Percentiles rank a stretch among this genome's conserved stretches.
Evolutionary conservation across 495 filamentous ascomycete genomes (phyloP).

Genomic region (Choiromyces venosus): DNA sequence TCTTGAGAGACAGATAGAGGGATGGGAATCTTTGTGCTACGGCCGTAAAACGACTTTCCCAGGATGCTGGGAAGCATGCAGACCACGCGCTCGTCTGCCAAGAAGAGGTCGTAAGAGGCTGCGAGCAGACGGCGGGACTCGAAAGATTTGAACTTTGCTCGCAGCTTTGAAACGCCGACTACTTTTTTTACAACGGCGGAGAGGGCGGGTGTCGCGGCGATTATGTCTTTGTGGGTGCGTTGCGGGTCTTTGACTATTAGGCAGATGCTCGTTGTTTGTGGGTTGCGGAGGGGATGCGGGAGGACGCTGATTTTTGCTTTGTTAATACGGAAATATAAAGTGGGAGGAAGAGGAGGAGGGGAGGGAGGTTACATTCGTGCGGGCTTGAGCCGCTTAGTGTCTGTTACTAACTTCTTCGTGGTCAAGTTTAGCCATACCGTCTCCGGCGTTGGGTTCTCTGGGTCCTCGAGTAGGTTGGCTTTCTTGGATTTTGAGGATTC

Average conservation of each 20-base stretch:
- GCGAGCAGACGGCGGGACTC: constrained; percentile 80
- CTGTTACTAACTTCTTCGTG: constrained; percentile 80
- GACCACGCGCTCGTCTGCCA: constrained; percentile 77
- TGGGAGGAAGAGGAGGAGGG: constrained; percentile 30
- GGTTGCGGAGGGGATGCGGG: constrained; percentile 65
- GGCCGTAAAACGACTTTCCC: constrained; percentile 82
- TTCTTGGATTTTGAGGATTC: constrained; percentile 58
- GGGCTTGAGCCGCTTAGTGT: constrained; percentile 74
- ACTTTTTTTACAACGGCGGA: constrained; percentile 69
- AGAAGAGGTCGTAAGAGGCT: constrained; percentile 77
- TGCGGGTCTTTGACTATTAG: constrained; percentile 83
- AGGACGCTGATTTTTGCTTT: constrained; percentile 44
- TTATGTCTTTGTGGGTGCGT: constrained; percentile 79
- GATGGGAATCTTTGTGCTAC: constrained; percentile 72
- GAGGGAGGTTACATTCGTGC: constrained; percentile 49
- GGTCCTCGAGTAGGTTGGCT: constrained; percentile 61
- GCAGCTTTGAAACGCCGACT: constrained; percentile 75
- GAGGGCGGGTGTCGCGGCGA: constrained; percentile 70
- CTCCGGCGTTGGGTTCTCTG: constrained; percentile 52
- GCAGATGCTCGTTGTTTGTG: constrained; percentile 63
- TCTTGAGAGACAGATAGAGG: constrained; percentile 63
- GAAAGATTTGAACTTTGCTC: constrained; percentile 76
- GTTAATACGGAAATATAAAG: neutral
- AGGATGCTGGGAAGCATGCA: constrained; percentile 68
- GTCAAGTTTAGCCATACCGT: constrained; percentile 79